These are phyloP conservation scores for Cladorrhinum sp. DNA, from an alignment of 2,329 filamentous ascomycete species.

Conservation along the genomic window DNA sequence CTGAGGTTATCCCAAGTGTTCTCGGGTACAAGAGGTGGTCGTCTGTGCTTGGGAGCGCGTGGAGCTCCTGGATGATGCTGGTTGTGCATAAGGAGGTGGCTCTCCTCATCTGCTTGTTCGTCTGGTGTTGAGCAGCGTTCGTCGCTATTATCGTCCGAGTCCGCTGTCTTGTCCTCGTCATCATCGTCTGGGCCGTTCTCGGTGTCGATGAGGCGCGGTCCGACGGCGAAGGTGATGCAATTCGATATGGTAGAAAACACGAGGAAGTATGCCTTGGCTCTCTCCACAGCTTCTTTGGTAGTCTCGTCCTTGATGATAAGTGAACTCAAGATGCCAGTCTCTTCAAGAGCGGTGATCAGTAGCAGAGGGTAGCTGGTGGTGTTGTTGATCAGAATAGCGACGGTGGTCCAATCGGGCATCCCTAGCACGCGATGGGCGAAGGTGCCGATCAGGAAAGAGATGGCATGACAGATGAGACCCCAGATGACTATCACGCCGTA, in stretches of 20 bases:
- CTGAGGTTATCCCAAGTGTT: slow-evolving; percentile 16
- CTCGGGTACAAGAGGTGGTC: slow-evolving; percentile 17
- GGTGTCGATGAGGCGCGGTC: slow-evolving; percentile 52
- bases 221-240: slow-evolving; percentile 62
- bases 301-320: slow-evolving; percentile 36
- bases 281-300: slow-evolving; percentile 43
- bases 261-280: slow-evolving; percentile 64
- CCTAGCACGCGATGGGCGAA: slow-evolving; percentile 36
- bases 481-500: slow-evolving; percentile 42
- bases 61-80: not conserved
- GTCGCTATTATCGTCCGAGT: not conserved
- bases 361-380: slow-evolving; percentile 46
- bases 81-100: slow-evolving; percentile 13
- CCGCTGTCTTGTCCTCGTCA: slow-evolving; percentile 18
- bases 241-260: slow-evolving; percentile 63
- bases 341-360: slow-evolving; percentile 40
- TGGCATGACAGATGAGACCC: slow-evolving; percentile 39
- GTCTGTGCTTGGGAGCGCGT: slow-evolving; percentile 7
- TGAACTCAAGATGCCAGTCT: slow-evolving; percentile 53
- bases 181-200: slow-evolving; percentile 21
- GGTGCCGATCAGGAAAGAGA: slow-evolving; percentile 42
- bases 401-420: slow-evolving; percentile 46
- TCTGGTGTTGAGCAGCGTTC: not conserved
- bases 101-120: slow-evolving; percentile 19
- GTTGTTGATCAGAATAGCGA: slow-evolving; percentile 49